phyloP scores from a whole-genome alignment of 805 yeast genomes.

The Blastobotrys robertii region DNA sequence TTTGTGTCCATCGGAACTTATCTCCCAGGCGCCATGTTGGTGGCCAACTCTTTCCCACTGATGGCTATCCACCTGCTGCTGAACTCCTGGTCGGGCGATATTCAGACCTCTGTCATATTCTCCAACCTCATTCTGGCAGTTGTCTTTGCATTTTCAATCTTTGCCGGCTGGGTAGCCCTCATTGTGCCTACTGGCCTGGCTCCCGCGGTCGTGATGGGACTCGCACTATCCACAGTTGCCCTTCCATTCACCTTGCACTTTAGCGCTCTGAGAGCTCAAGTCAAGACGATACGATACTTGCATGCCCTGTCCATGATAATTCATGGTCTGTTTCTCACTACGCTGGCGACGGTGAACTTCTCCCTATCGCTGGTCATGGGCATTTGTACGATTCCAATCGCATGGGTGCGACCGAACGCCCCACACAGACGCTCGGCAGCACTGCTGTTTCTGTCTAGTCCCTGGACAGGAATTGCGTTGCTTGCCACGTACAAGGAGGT shows the following conservation, averaged over 20 bases:
- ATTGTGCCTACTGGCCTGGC: slow-evolving; percentile 3
- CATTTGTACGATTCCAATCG: slow-evolving; percentile 62
- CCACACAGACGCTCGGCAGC: slow-evolving; percentile 1
- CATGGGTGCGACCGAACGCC: slow-evolving; percentile 40
- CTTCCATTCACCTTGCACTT: too few relatives aligned
- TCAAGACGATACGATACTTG: slow-evolving; percentile 13
- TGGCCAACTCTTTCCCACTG: slow-evolving; percentile 59
- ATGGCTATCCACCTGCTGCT: slow-evolving; percentile 42
- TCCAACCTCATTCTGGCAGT: slow-evolving; percentile 8
- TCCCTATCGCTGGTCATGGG: slow-evolving; percentile 70
- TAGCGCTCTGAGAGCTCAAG: neutral
- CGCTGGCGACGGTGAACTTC: slow-evolving; percentile 74
- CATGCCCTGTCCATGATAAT: slow-evolving; percentile 45
- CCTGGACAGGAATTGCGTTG: slow-evolving; percentile 34
- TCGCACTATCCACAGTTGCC: neutral
- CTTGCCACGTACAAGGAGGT: slow-evolving; percentile 14
- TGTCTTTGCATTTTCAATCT: slow-evolving; percentile 6
- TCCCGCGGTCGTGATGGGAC: neutral
- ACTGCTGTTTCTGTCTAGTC: slow-evolving; percentile 34
- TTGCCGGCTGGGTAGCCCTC: slow-evolving; percentile 8
- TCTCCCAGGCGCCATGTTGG: slow-evolving; percentile 70
- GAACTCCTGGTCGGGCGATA: neutral
- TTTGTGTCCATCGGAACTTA: slow-evolving; percentile 94
- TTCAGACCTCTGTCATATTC: slow-evolving; percentile 2
- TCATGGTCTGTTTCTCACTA: slow-evolving; percentile 58